Conservation (phyloP, 257 asterid genomes). For the Leonotis leonurus region DNA sequence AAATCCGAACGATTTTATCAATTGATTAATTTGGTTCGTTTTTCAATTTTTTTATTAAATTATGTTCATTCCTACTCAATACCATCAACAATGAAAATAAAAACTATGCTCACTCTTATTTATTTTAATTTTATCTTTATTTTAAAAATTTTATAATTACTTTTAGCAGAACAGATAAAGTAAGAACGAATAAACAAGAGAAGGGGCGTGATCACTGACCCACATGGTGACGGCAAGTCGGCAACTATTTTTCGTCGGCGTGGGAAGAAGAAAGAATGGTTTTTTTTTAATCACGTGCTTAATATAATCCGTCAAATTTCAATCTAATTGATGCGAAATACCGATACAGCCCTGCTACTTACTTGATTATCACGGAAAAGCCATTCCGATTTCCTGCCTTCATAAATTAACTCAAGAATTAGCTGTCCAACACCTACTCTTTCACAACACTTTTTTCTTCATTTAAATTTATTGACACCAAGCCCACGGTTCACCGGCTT, state of each 20-base stretch:
- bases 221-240: not conserved
- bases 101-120: too few relatives aligned
- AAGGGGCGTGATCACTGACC: not conserved
- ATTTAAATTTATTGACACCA: not conserved
- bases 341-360: not conserved
- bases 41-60: too few relatives aligned
- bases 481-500: not conserved
- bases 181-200: not conserved
- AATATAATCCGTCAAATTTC: not conserved
- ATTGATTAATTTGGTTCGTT: too few relatives aligned
- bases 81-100: too few relatives aligned
- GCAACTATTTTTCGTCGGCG: not conserved
- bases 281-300: not conserved
- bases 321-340: not conserved
- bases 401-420: constrained; percentile 4
- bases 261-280: not conserved
- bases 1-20: too few relatives aligned
- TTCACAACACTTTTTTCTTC: not conserved
- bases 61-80: too few relatives aligned
- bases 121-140: too few relatives aligned
- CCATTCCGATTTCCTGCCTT: not conserved
- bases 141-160: too few relatives aligned
- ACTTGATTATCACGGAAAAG: not conserved
- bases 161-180: too few relatives aligned
- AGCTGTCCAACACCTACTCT: not conserved